phyloP scores from a whole-genome alignment of 352 stramenopile genomes.

The Pelagophyceae sp. region DNA sequence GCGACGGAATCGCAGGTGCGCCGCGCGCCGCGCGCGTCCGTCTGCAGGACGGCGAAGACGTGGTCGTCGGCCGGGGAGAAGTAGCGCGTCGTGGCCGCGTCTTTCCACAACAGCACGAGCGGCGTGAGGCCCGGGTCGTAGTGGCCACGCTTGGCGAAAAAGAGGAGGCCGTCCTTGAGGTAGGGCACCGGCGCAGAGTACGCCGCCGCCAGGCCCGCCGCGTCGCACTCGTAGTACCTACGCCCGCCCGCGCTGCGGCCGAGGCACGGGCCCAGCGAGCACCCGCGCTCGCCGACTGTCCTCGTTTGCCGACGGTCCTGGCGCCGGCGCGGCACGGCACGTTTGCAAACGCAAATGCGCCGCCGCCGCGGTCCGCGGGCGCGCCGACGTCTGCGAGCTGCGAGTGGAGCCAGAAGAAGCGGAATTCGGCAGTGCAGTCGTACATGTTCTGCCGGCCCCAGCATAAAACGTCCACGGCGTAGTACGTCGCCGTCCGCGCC shows the following conservation, averaged over 20 bases:
- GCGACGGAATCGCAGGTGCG: not conserved
- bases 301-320: too few species aligned
- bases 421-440: slow-evolving; percentile 80
- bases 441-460: slow-evolving; percentile 83
- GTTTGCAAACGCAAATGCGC: too few species aligned
- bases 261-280: not conserved
- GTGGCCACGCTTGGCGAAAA: slow-evolving; percentile 72
- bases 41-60: not conserved
- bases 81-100: slow-evolving; percentile 66
- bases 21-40: not conserved
- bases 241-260: slow-evolving; percentile 66
- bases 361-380: not conserved
- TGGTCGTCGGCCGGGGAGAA: slow-evolving; percentile 39
- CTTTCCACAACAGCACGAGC: slow-evolving; percentile 75
- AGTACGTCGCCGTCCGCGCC: slow-evolving; percentile 70
- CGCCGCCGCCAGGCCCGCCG: slow-evolving; percentile 55
- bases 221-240: slow-evolving; percentile 72
- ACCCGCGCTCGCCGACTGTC: not conserved
- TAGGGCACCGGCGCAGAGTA: slow-evolving; percentile 68
- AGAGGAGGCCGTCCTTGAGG: slow-evolving; percentile 74
- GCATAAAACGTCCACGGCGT: slow-evolving; percentile 82
- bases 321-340: too few species aligned
- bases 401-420: slow-evolving; percentile 75
- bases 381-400: slow-evolving; percentile 66
- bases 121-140: slow-evolving; percentile 75